Evolutionary conservation across 352 stramenopile genomes (phyloP).

Genomic region (Pythium coloratum): DNA sequence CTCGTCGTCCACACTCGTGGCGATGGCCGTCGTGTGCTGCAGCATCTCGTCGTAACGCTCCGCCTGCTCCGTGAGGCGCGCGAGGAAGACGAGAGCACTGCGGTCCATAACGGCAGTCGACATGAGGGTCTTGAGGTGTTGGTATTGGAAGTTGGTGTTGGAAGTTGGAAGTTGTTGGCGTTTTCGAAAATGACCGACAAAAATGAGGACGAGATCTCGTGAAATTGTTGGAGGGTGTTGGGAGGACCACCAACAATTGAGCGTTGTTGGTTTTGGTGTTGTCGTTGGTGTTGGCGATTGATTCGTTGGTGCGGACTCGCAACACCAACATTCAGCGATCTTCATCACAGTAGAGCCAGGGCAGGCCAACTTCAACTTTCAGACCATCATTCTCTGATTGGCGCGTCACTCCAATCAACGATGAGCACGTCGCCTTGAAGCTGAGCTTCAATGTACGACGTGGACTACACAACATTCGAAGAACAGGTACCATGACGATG

Average conservation of each 20-base stretch:
- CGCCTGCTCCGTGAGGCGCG: conserved; percentile 36
- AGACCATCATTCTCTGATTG: background rate
- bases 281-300: background rate
- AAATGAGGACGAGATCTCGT: background rate
- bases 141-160: background rate
- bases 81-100: conserved; percentile 36
- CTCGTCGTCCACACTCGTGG: conserved; percentile 17
- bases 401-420: conserved; percentile 12
- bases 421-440: conserved; percentile 22
- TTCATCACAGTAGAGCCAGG: background rate
- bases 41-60: conserved; percentile 38
- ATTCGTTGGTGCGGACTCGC: background rate
- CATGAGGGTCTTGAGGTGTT: background rate
- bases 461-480: background rate
- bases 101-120: conserved; percentile 24
- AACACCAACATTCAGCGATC: conserved; percentile 4
- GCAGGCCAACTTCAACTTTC: conserved; percentile 5
- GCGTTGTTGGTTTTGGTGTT: background rate
- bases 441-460: background rate
- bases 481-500: background rate
- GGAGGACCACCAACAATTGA: background rate
- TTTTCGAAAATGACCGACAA: conserved; percentile 12
- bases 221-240: background rate
- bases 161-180: background rate
- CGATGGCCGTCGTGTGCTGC: conserved; percentile 30